Conservation (phyloP, 768 basidiomycete species). For the Pleurotus tuoliensis region DNA sequence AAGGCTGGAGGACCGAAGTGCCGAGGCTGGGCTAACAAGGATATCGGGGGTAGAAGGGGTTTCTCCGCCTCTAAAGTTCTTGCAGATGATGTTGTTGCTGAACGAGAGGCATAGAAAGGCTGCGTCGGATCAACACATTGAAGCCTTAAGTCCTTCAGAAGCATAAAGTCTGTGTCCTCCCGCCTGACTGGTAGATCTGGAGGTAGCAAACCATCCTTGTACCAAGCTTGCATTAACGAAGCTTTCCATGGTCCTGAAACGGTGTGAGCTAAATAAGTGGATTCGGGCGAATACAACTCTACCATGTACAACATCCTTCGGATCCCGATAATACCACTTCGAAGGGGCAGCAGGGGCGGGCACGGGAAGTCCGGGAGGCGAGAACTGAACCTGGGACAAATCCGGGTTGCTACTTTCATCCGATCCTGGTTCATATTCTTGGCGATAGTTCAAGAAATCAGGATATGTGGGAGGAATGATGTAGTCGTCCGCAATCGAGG, state of each 20-base stretch:
- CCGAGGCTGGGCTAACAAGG: slow-evolving; percentile 70
- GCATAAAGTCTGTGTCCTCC: slow-evolving; percentile 62
- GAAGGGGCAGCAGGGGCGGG: slow-evolving; percentile 65
- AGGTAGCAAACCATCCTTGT: slow-evolving; percentile 78
- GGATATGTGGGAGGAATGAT: slow-evolving; percentile 90
- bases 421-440: slow-evolving; percentile 55
- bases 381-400: slow-evolving; percentile 62
- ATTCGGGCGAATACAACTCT: slow-evolving; percentile 18
- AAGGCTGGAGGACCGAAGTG: slow-evolving; percentile 86
- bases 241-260: slow-evolving; percentile 78
- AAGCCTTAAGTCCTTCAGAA: slow-evolving; percentile 70
- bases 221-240: slow-evolving; percentile 88
- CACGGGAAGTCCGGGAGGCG: slow-evolving; percentile 75
- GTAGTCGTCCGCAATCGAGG: slow-evolving; percentile 85
- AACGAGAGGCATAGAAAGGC: slow-evolving; percentile 58
- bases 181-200: slow-evolving; percentile 77
- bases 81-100: slow-evolving; percentile 24
- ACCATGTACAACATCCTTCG: slow-evolving; percentile 79
- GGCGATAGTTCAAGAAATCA: slow-evolving; percentile 68
- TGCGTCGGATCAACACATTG: slow-evolving; percentile 81
- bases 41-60: slow-evolving; percentile 68
- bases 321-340: slow-evolving; percentile 82
- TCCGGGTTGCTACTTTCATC: slow-evolving; percentile 37
- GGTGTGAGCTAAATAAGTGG: background rate
- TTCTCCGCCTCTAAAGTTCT: slow-evolving; percentile 32